Percentiles rank a stretch among this genome's conserved stretches.
Evolutionary conservation across 345 rosid species (phyloP).

Genomic region (Dovyalis caffra): DNA sequence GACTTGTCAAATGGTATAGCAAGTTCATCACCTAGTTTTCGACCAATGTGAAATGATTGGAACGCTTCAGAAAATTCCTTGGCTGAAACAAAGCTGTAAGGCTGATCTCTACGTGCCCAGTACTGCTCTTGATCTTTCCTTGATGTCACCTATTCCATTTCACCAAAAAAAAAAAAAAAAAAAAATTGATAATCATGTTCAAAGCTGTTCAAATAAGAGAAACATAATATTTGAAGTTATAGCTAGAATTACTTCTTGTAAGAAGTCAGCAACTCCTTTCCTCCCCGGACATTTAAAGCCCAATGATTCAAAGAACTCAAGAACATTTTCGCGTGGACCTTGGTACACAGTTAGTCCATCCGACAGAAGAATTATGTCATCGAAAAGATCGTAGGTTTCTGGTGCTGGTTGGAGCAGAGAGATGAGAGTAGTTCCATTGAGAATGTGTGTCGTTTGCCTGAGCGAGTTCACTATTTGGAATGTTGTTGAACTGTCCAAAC

Average conservation of each 20-base stretch:
- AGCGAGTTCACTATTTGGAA: slow-evolving; percentile 76
- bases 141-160: slow-evolving; percentile 51
- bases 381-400: slow-evolving; percentile 70
- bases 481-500: slow-evolving; percentile 80
- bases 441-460: slow-evolving; percentile 53
- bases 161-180: slow-evolving; percentile 11
- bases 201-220: neutral
- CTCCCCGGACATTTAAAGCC: slow-evolving; percentile 79
- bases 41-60: slow-evolving; percentile 63
- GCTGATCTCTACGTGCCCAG: slow-evolving; percentile 57
- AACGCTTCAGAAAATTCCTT: slow-evolving; percentile 65
- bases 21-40: slow-evolving; percentile 59
- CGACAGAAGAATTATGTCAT: slow-evolving; percentile 70
- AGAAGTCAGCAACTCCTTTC: slow-evolving; percentile 82
- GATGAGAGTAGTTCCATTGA: slow-evolving; percentile 67
- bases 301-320: slow-evolving; percentile 58
- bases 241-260: slow-evolving; percentile 57
- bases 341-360: slow-evolving; percentile 80
- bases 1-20: slow-evolving; percentile 70
- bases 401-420: slow-evolving; percentile 89
- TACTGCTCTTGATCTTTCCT: slow-evolving; percentile 83
- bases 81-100: slow-evolving; percentile 55
- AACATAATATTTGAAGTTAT: neutral
- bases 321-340: slow-evolving; percentile 64
- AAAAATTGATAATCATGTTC: neutral